These are phyloP conservation scores for Colletotrichum truncatum DNA, from an alignment of 2,329 filamentous ascomycete species.

Conservation along the genomic window DNA sequence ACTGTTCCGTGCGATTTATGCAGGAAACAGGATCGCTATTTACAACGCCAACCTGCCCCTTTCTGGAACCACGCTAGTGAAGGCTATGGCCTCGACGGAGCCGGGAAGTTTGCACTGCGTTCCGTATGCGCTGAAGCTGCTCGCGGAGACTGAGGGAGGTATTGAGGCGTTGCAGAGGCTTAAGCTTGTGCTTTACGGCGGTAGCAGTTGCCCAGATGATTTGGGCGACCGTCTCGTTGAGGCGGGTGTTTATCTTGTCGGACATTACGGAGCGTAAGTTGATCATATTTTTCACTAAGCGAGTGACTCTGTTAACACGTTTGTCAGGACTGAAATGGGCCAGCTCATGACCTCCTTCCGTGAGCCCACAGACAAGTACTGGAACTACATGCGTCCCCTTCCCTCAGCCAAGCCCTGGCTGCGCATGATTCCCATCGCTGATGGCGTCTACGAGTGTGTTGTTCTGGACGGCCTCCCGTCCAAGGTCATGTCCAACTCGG, in stretches of 20 bases:
- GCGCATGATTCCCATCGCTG: constrained; percentile 41
- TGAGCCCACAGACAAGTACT: constrained; percentile 57
- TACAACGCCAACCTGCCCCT: constrained; percentile 59
- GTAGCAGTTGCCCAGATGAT: constrained; percentile 62
- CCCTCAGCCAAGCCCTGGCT: constrained; percentile 51
- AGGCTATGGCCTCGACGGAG: constrained; percentile 47
- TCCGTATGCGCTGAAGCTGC: constrained; percentile 65
- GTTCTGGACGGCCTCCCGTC: constrained; percentile 48
- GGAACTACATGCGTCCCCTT: constrained; percentile 62
- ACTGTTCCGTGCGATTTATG: constrained; percentile 56
- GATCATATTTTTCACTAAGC: too few relatives aligned
- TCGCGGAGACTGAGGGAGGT: constrained; percentile 62
- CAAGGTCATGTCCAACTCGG: constrained; percentile 47
- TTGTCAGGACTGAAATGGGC: constrained; percentile 62
- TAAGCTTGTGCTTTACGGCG: constrained; percentile 59
- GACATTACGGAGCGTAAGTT: constrained; percentile 58
- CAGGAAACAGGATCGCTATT: constrained; percentile 54
- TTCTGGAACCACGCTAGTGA: constrained; percentile 52
- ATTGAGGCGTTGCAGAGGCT: constrained; percentile 51
- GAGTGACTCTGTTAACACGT: too few relatives aligned
- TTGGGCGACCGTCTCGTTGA: constrained; percentile 58
- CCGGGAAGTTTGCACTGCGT: constrained; percentile 63
- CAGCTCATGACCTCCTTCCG: constrained; percentile 65
- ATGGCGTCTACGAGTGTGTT: constrained; percentile 46
- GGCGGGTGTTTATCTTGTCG: constrained; percentile 58